Percentiles rank a stretch among this genome's conserved stretches.
Evolutionary conservation across 495 filamentous ascomycete genomes (phyloP).

Genomic region (Penicillium waksmanii): DNA sequence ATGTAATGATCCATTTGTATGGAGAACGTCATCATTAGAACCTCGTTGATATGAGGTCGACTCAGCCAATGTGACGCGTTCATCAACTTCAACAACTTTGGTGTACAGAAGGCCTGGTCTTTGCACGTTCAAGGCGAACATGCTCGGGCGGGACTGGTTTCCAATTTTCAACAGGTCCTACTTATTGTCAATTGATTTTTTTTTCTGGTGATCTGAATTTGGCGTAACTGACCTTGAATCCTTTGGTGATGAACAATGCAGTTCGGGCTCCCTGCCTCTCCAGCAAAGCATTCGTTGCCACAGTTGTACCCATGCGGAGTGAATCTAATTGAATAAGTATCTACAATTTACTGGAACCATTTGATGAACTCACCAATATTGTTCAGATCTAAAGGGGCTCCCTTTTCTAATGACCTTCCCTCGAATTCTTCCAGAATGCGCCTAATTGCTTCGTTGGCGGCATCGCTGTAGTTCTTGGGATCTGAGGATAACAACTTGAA

Average conservation of each 20-base stretch:
- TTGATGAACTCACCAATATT: neutral
- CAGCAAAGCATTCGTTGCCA: constrained; percentile 27
- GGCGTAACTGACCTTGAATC: constrained; percentile 16
- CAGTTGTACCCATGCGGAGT: constrained; percentile 25
- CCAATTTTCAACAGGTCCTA: constrained; percentile 33
- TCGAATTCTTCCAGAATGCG: constrained; percentile 12
- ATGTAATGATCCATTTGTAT: no score
- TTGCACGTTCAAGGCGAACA: constrained; percentile 74
- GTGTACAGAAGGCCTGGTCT: constrained; percentile 74
- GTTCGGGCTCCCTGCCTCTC: constrained; percentile 22
- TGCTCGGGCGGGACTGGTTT: constrained; percentile 73
- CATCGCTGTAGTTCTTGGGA: constrained; percentile 20
- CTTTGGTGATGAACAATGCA: constrained; percentile 20
- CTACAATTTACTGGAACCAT: no score
- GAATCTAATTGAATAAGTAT: constrained; percentile 7
- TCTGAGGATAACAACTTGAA: constrained; percentile 23
- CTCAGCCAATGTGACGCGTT: constrained; percentile 77
- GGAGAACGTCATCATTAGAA: no score
- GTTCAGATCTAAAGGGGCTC: neutral
- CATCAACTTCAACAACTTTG: constrained; percentile 70
- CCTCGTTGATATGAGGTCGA: neutral
- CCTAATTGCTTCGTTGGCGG: constrained; percentile 20
- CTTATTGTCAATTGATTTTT: no score
- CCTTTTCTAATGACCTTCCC: neutral
- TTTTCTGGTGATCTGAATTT: no score